Conservation (phyloP, 2,329 filamentous ascomycete species). For the Exophiala phaeomuriformis region DNA sequence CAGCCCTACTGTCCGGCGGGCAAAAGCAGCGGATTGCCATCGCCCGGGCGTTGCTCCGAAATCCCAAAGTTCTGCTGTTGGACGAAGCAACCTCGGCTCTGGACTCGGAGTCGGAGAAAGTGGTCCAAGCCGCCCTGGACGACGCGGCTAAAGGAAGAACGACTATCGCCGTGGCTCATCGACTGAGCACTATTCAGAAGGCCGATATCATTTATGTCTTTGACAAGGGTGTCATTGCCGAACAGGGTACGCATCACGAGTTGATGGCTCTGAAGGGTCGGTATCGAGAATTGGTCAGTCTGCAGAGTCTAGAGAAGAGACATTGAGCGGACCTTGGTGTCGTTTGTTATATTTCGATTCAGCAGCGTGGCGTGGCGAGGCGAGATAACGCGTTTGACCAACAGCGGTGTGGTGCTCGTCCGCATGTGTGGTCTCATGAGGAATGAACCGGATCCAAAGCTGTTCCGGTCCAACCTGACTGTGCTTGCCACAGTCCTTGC, state of each 20-base stretch:
- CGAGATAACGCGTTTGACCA: too few relatives aligned
- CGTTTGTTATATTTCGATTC: background rate
- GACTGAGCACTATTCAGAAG: conserved; percentile 86
- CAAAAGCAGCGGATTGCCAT: conserved; percentile 95
- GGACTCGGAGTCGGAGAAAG: conserved; percentile 45
- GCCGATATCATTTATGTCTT: conserved; percentile 97
- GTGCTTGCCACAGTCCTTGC: too few relatives aligned
- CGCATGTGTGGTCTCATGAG: too few relatives aligned
- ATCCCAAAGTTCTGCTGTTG: conserved; percentile 77
- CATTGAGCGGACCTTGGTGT: conserved; percentile 5
- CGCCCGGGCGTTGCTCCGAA: conserved; percentile 79
- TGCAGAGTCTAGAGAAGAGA: conserved; percentile 66
- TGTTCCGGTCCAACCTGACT: too few relatives aligned
- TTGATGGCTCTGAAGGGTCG: conserved; percentile 54
- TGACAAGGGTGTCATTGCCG: conserved; percentile 77
- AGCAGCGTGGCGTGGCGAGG: background rate
- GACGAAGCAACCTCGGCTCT: conserved; percentile 63
- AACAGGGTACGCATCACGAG: conserved; percentile 71
- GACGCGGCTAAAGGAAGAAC: conserved; percentile 75
- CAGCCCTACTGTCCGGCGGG: conserved; percentile 74
- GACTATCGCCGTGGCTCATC: conserved; percentile 89
- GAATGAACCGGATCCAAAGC: too few relatives aligned
- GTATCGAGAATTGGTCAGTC: conserved; percentile 70
- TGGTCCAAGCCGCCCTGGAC: conserved; percentile 65
- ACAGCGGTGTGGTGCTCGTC: too few relatives aligned